Base-by-base conservation (phyloP, 805 yeast genomes). In the Groenewaldozyma salmanticensis region DNA sequence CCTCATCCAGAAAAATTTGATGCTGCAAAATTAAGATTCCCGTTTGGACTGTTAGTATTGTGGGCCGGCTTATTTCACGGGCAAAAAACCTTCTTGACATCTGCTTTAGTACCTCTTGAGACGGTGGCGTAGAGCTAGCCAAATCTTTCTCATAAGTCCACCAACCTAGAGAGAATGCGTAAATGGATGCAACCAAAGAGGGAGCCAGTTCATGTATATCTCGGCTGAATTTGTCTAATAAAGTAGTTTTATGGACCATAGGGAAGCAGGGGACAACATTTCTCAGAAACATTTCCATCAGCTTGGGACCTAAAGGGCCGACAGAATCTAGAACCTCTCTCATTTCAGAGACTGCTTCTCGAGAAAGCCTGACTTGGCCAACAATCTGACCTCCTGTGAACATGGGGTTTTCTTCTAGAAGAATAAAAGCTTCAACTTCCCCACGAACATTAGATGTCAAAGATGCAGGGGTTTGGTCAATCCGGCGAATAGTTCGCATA, bases 11-110 rank as follows among this genome's bases (percentile, higher is more conserved):
- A 17, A 44, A 32, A 13, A 40, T 22, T n/a, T 37, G 75, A 57
- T 72, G 75, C 47, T 48, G 72, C 66, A 39, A 66, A 54, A 65
- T 37, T 13, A 65, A 42, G 11, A 65, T 45, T 6, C 64, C 55
- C 0, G 64, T 65, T 42, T 65, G 70, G 7, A 63, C 50, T 1
- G 63, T 61, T 3, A 36, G 31, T 13, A 46, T 22, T 7, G 47
- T 46, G 4, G 50, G 50, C 18, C 33, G 15, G 15, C 33, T 19
- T 15, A 53, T 44, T 42, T 52, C 57, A n/a, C 53, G 46, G 17
- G 43, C 38, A 19, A 52, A 45, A 19, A 42, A 42, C 16, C 36
- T 40, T 32, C 38, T 42, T 4, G 50, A 49, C 9, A 51, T 38
- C 3, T 50, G 48, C 35, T 52, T 52, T 9, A 51, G 45, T 4